A percentile compares a stretch with the other conserved stretches of the same genome.
These are phyloP conservation scores for Primulina eburnea DNA, from an alignment of 257 asterid genomes.

Conservation along the genomic window DNA sequence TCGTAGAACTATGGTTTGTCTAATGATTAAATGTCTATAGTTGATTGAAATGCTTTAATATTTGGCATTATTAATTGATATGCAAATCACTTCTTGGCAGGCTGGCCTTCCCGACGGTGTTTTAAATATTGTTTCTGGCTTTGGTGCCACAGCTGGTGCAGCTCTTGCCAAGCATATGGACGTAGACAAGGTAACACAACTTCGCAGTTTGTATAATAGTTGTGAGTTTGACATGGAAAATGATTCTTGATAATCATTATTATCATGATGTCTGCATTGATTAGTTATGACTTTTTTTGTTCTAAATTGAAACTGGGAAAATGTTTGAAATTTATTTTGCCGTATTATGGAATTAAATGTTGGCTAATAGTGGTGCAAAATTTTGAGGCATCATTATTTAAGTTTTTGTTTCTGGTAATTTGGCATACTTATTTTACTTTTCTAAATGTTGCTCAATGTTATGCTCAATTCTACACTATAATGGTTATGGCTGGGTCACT, in stretches of 20 bases:
- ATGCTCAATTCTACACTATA: neutral
- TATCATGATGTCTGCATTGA: neutral
- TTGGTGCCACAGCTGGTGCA: constrained; percentile 92
- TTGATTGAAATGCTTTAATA: neutral
- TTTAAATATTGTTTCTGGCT: constrained; percentile 82
- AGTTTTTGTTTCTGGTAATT: too few relatives aligned
- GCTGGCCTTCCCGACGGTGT: constrained; percentile 98
- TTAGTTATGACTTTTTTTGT: constrained; percentile 6
- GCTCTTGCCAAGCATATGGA: constrained; percentile 97
- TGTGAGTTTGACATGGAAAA: constrained; percentile 3
- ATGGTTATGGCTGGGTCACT: neutral
- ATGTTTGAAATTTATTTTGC: constrained; percentile 8
- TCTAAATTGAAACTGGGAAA: neutral
- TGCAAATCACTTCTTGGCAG: constrained; percentile 36
- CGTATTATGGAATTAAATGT: too few relatives aligned
- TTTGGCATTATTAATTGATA: constrained; percentile 17
- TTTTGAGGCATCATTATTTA: too few relatives aligned
- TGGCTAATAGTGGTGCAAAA: too few relatives aligned
- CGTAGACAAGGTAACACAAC: constrained; percentile 78
- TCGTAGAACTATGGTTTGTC: neutral
- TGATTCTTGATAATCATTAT: constrained; percentile 5
- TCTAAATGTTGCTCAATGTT: constrained; percentile 12
- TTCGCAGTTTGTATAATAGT: constrained; percentile 19
- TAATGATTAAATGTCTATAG: neutral
- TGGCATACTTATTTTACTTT: neutral